A percentile compares a stretch with the other conserved stretches of the same genome.
Evolutionary conservation across 495 filamentous ascomycete species (phyloP).

Genomic region (Annulohypoxylon moriforme): DNA sequence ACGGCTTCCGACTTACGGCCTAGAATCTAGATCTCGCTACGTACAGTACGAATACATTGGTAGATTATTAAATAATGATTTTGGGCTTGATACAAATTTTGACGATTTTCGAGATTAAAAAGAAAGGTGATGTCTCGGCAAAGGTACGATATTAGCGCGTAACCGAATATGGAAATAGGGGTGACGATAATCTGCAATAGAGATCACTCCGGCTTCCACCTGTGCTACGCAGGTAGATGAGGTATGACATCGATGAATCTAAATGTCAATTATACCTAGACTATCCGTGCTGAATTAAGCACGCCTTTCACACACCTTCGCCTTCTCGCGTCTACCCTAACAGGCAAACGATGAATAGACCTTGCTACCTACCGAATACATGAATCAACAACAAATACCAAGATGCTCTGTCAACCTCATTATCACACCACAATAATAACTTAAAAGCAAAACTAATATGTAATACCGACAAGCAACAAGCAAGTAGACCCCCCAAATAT

Average conservation of each 20-base stretch:
- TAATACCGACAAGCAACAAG: neutral
- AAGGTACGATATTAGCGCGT: neutral
- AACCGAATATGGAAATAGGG: neutral
- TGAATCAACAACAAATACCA: slow-evolving; percentile 7
- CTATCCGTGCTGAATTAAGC: slow-evolving; percentile 20
- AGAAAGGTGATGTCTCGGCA: neutral
- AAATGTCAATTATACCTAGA: slow-evolving; percentile 21
- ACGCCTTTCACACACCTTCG: neutral
- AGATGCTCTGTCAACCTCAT: slow-evolving; percentile 11
- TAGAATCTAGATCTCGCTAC: slow-evolving; percentile 25
- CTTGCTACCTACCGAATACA: slow-evolving; percentile 7
- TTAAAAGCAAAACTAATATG: slow-evolving; percentile 22
- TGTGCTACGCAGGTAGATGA: neutral
- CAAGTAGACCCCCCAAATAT: neutral
- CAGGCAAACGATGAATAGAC: slow-evolving; percentile 2
- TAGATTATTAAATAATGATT: slow-evolving; percentile 9
- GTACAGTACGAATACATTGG: neutral
- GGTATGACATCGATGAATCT: neutral
- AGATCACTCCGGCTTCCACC: too few species aligned
- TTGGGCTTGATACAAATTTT: neutral
- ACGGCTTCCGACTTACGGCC: neutral
- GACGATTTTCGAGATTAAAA: neutral
- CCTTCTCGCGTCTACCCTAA: slow-evolving; percentile 7
- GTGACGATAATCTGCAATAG: neutral
- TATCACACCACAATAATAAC: slow-evolving; percentile 4